These are phyloP conservation scores for Hanseniaspora valbyensis DNA, from an alignment of 805 yeast genomes.

Conservation along the genomic window DNA sequence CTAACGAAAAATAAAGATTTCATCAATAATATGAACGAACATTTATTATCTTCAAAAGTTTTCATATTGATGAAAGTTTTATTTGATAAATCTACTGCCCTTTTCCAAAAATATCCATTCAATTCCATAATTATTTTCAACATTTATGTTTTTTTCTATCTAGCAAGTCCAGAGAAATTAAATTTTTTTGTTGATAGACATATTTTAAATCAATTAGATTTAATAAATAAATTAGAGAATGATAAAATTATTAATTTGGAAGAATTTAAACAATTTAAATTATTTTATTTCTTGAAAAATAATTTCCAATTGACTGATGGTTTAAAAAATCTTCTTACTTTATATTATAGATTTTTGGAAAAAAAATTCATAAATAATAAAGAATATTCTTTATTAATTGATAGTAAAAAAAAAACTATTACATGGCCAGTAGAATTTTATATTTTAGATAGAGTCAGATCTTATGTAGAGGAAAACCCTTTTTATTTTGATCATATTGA, in stretches of 20 bases:
- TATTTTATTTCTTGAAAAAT: not conserved
- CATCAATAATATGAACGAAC: not conserved
- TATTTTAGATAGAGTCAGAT: not conserved
- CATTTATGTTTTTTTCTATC: not conserved
- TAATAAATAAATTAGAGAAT: not conserved
- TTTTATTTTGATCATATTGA: not conserved
- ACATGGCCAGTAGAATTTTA: not conserved
- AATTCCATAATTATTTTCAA: not conserved
- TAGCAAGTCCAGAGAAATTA: not conserved
- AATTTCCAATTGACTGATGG: not conserved
- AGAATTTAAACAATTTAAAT: not conserved
- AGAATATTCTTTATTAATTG: no score
- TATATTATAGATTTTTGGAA: not conserved
- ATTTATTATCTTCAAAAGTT: not conserved
- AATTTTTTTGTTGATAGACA: not conserved
- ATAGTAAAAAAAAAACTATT: not conserved
- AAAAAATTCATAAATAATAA: no score
- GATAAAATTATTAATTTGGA: not conserved
- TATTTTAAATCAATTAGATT: not conserved
- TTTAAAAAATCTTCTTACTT: not conserved
- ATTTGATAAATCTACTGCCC: not conserved
- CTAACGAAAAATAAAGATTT: not conserved
- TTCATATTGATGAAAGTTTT: not conserved
- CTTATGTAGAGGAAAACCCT: not conserved
- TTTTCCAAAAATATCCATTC: not conserved